Percentiles rank a stretch among this genome's conserved stretches.
phyloP scores from a whole-genome alignment of 106 monocot genomes.

The Dendrobium chrysotoxum region DNA sequence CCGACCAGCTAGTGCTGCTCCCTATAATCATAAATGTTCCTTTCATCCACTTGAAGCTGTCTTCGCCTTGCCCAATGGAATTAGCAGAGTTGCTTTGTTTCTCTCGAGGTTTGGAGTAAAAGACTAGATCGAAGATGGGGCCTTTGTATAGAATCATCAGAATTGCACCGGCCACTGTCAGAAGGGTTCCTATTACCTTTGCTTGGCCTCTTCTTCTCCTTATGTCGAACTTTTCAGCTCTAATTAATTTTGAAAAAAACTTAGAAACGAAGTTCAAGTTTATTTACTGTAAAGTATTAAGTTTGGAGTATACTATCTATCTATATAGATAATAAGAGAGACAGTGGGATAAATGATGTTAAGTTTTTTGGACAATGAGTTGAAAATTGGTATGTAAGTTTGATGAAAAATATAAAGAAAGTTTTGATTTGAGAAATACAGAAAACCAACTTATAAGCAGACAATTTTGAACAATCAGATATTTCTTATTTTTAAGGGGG shows the following conservation, averaged over 20 bases:
- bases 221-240: conserved; percentile 63
- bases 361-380: too few relatives aligned
- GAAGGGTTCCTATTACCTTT: conserved; percentile 59
- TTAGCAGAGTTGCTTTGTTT: conserved; percentile 16
- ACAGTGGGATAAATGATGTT: too few relatives aligned
- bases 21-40: conserved; percentile 25
- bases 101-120: conserved; percentile 21
- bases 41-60: neutral
- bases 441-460: too few relatives aligned
- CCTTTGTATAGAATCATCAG: conserved; percentile 77
- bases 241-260: neutral
- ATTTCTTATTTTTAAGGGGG: too few relatives aligned
- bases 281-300: too few relatives aligned
- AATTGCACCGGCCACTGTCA: conserved; percentile 59
- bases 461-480: too few relatives aligned
- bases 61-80: neutral
- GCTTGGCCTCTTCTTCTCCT: conserved; percentile 36
- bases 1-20: conserved; percentile 46
- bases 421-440: too few relatives aligned
- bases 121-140: conserved; percentile 38
- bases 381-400: too few relatives aligned
- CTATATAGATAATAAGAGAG: too few relatives aligned
- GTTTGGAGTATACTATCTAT: too few relatives aligned
- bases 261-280: too few relatives aligned
- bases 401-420: too few relatives aligned